Evolutionary conservation across 208 protist species (phyloP).

Genomic region (Trypanosoma rangeli): DNA sequence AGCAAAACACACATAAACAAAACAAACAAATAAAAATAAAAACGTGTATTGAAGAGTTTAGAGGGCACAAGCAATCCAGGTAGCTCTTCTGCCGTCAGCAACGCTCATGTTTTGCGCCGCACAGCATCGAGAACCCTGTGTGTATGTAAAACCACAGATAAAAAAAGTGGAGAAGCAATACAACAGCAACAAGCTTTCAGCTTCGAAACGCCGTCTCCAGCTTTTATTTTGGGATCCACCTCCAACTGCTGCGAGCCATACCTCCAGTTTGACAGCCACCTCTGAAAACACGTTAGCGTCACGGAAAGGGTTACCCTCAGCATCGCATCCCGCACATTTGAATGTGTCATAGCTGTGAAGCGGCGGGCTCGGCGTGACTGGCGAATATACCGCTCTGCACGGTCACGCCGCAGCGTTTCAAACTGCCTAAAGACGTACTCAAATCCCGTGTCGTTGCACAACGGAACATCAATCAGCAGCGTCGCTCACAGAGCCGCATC

Average conservation of each 20-base stretch:
- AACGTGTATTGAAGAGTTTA: neutral
- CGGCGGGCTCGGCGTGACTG: constrained; percentile 75
- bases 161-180: neutral
- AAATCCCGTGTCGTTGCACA: constrained; percentile 75
- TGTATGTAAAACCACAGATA: neutral
- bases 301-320: constrained; percentile 46
- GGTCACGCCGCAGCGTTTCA: constrained; percentile 78
- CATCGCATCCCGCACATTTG: constrained; percentile 48
- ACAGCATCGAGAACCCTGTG: neutral
- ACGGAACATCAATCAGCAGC: constrained; percentile 74
- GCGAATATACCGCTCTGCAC: constrained; percentile 86
- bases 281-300: constrained; percentile 46
- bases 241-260: constrained; percentile 85
- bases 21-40: neutral
- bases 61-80: neutral
- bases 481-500: constrained; percentile 86
- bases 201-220: constrained; percentile 68
- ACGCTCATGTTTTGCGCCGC: neutral
- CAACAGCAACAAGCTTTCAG: constrained; percentile 1
- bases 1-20: neutral
- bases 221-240: constrained; percentile 85
- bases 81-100: neutral
- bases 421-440: constrained; percentile 87
- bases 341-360: constrained; percentile 53
- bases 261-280: constrained; percentile 81